These are phyloP conservation scores for Liriodendron chinense DNA, from an alignment of 164 flowering plant species.

Conservation along the genomic window DNA sequence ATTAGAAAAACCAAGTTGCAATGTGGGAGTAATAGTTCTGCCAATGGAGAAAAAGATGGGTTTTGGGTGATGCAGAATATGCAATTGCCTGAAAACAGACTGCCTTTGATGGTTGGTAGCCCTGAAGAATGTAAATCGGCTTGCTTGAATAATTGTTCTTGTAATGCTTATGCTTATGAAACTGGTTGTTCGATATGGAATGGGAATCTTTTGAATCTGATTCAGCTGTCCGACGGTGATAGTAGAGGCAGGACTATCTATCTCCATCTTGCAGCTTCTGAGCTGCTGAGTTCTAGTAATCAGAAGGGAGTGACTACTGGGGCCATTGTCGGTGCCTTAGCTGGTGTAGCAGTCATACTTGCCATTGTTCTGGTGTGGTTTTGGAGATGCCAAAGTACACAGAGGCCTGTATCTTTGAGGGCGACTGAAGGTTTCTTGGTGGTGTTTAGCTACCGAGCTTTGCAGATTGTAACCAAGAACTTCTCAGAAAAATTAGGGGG, in stretches of 20 bases:
- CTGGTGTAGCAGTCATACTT: slow-evolving; percentile 12
- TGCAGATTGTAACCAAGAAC: slow-evolving; percentile 48
- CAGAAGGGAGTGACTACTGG: slow-evolving; percentile 12
- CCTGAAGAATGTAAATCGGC: slow-evolving; percentile 11
- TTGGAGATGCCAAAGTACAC: slow-evolving; percentile 17
- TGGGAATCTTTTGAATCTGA: slow-evolving; percentile 11
- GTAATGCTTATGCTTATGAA: slow-evolving; percentile 16
- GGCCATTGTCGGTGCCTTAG: slow-evolving; percentile 20
- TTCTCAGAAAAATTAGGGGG: slow-evolving; percentile 51
- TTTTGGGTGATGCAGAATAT: background rate
- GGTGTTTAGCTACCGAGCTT: slow-evolving; percentile 32
- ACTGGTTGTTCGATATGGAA: slow-evolving; percentile 15
- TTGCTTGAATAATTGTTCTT: slow-evolving; percentile 19
- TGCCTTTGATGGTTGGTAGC: background rate
- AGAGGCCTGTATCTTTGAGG: slow-evolving; percentile 6
- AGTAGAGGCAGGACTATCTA: background rate
- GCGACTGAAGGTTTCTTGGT: slow-evolving; percentile 31
- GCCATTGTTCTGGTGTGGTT: slow-evolving; percentile 13
- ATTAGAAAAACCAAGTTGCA: slow-evolving; percentile 12
- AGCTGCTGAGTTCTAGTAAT: background rate
- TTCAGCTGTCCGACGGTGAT: background rate
- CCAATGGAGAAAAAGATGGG: background rate
- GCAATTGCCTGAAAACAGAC: slow-evolving; percentile 2
- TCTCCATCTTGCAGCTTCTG: slow-evolving; percentile 1
- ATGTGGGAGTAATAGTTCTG: slow-evolving; percentile 9